Conservation (phyloP, 371 early-diverging fungal species). For the Zopfochytrium polystomum region DNA sequence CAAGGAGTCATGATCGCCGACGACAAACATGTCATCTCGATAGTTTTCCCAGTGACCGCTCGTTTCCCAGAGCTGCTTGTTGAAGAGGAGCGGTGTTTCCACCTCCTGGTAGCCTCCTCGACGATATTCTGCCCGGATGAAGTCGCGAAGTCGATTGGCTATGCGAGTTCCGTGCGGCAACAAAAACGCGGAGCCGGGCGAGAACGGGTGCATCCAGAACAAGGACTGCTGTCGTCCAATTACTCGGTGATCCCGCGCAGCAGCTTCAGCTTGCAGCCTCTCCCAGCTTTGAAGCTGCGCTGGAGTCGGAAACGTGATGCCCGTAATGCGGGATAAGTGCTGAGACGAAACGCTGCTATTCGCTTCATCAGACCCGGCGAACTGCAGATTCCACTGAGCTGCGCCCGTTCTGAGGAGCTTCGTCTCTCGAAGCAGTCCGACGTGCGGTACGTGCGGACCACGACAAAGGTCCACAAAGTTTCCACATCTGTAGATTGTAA, state of each 20-base stretch:
- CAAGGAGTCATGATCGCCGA: slow-evolving; percentile 11
- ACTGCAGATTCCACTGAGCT: slow-evolving; percentile 31
- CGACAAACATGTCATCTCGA: slow-evolving; percentile 50
- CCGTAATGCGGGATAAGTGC: slow-evolving; percentile 49
- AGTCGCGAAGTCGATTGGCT: slow-evolving; percentile 68
- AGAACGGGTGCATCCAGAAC: slow-evolving; percentile 76
- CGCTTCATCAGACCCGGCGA: too few species aligned
- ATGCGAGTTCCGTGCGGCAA: slow-evolving; percentile 92
- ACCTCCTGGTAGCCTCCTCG: slow-evolving; percentile 86
- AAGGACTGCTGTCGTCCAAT: slow-evolving; percentile 55
- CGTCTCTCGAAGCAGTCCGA: slow-evolving; percentile 35
- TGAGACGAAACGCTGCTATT: too few species aligned
- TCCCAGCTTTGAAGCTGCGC: slow-evolving; percentile 45
- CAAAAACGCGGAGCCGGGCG: slow-evolving; percentile 93
- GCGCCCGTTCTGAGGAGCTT: slow-evolving; percentile 33
- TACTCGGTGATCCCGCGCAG: slow-evolving; percentile 55
- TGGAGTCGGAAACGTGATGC: slow-evolving; percentile 37
- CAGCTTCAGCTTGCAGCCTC: slow-evolving; percentile 32
- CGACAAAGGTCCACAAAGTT: slow-evolving; percentile 62
- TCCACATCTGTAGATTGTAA: slow-evolving; percentile 52
- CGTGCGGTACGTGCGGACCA: slow-evolving; percentile 60
- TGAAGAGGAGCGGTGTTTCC: slow-evolving; percentile 96
- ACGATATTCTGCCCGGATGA: slow-evolving; percentile 65
- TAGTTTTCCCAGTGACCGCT: slow-evolving; percentile 99
- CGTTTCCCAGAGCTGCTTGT: slow-evolving; percentile 95